A percentile compares a stretch with the other conserved stretches of the same genome.
Conservation (phyloP, 495 filamentous ascomycete genomes). For the Xylaria cubensis region DNA sequence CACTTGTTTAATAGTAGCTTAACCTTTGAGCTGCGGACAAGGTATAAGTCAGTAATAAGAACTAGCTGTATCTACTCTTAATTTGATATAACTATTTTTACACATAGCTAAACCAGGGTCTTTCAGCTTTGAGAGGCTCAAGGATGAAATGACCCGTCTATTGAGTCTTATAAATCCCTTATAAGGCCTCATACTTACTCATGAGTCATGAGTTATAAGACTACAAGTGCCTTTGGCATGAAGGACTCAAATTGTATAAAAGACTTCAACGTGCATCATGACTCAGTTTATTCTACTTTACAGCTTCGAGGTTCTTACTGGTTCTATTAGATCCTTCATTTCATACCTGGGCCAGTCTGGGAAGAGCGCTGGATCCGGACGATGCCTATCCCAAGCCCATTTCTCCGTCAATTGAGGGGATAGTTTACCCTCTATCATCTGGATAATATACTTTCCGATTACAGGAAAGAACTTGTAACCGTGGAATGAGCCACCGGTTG, state of each 20-base stretch:
- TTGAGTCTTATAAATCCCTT: neutral
- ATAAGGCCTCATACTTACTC: neutral
- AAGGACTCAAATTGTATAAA: neutral
- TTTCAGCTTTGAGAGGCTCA: neutral
- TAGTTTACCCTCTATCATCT: constrained; percentile 60
- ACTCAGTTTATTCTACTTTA: neutral
- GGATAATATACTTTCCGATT: constrained; percentile 66
- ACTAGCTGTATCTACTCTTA: neutral
- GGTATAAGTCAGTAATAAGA: neutral
- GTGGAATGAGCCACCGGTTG: constrained; percentile 56
- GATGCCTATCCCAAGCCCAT: constrained; percentile 62
- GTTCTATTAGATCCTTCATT: constrained; percentile 36
- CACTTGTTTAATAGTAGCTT: neutral
- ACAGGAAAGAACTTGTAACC: constrained; percentile 68
- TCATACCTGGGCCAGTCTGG: constrained; percentile 34
- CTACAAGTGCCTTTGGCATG: neutral
- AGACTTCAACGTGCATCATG: neutral
- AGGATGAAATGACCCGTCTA: neutral
- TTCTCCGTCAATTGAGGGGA: constrained; percentile 49
- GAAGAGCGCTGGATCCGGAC: constrained; percentile 30
- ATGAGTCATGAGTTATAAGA: neutral
- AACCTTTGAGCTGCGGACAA: neutral
- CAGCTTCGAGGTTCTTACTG: constrained; percentile 12
- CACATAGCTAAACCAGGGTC: neutral
- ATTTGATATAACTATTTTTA: neutral